Conservation (phyloP, 1,284 basidiomycete genomes). For the Agaricales sp. region DNA sequence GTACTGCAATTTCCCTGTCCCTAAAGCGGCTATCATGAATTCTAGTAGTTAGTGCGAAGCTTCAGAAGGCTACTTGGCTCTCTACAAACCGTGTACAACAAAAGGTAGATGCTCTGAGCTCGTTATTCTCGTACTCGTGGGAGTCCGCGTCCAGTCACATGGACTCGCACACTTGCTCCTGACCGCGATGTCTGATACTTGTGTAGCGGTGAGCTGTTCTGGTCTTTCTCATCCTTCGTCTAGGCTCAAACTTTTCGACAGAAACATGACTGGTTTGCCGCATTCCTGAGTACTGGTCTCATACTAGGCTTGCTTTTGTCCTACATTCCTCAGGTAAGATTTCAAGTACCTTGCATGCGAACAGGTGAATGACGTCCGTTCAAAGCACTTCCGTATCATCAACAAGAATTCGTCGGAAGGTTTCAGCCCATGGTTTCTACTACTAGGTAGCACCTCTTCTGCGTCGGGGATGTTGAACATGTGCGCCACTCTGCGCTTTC, state of each 20-base stretch:
- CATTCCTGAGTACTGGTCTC: conserved; percentile 65
- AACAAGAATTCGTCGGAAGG: conserved; percentile 73
- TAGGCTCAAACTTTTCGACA: conserved; percentile 16
- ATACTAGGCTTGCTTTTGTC: conserved; percentile 78
- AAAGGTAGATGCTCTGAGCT: too few relatives aligned
- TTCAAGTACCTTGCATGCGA: conserved; percentile 1
- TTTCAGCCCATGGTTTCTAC: conserved; percentile 87
- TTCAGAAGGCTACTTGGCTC: too few relatives aligned
- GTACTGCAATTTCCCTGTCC: too few relatives aligned
- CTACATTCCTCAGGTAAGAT: conserved; percentile 78
- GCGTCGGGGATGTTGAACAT: conserved; percentile 79
- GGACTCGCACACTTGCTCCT: too few relatives aligned
- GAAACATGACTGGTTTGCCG: conserved; percentile 70
- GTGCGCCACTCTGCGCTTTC: conserved; percentile 25
- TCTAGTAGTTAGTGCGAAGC: too few relatives aligned
- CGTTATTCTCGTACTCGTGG: too few relatives aligned
- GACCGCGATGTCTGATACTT: too few relatives aligned
- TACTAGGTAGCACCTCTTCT: conserved; percentile 82
- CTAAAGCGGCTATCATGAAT: too few relatives aligned
- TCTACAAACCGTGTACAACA: too few relatives aligned
- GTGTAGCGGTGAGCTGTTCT: too few relatives aligned
- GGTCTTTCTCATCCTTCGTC: too few relatives aligned
- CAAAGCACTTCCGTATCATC: conserved; percentile 68
- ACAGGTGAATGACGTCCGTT: conserved; percentile 5
- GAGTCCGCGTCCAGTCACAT: too few relatives aligned